These are phyloP conservation scores for Drosera spatulata DNA, from an alignment of 179 eudicot genomes.

Conservation along the genomic window DNA sequence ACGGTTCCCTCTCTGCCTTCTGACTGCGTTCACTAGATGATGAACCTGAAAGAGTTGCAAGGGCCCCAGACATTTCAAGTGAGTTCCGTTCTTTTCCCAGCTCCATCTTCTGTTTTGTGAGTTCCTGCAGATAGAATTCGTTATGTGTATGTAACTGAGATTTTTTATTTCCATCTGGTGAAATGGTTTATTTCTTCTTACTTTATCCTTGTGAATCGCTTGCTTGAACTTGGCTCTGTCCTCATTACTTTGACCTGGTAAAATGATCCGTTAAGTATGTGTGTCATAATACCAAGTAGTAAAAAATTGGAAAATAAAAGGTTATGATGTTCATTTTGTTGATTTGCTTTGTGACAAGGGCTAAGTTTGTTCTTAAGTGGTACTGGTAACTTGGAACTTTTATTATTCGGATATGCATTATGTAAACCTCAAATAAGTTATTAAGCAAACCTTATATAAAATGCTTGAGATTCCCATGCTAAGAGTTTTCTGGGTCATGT, in stretches of 20 bases:
- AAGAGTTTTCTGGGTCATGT: too few species aligned
- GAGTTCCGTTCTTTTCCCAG: slow-evolving; percentile 10
- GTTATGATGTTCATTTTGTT: too few species aligned
- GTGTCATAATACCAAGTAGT: too few species aligned
- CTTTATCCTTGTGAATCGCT: slow-evolving; percentile 16
- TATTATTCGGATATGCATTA: too few species aligned
- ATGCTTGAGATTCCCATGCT: too few species aligned
- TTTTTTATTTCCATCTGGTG: neutral
- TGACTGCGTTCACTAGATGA: slow-evolving; percentile 11
- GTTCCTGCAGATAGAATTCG: slow-evolving; percentile 16
- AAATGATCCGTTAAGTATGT: neutral
- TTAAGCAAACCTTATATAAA: too few species aligned
- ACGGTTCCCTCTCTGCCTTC: neutral
- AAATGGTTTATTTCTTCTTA: neutral
- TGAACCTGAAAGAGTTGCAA: slow-evolving; percentile 18
- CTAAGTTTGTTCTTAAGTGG: too few species aligned
- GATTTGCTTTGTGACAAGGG: too few species aligned
- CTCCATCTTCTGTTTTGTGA: slow-evolving; percentile 8
- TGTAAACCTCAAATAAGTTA: too few species aligned
- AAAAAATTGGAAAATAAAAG: too few species aligned
- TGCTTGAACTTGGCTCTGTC: slow-evolving; percentile 6
- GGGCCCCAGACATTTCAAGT: slow-evolving; percentile 16
- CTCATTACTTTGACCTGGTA: slow-evolving; percentile 17
- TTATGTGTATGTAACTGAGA: neutral
- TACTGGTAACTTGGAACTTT: too few species aligned